Conservation (phyloP, 2,329 filamentous ascomycete species). For the Venturia aucupariae region DNA sequence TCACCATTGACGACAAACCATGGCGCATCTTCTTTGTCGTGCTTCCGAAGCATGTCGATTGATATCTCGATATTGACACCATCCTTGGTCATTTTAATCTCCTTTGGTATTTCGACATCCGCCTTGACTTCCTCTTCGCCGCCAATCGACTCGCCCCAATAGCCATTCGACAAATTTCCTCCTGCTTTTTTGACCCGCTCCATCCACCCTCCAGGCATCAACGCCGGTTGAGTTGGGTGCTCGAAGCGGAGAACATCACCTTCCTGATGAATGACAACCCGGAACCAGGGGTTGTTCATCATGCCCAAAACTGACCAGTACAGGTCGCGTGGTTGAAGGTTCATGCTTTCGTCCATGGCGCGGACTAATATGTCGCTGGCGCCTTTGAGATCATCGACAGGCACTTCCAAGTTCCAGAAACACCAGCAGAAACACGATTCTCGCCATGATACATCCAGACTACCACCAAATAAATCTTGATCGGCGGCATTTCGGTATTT, state of each 20-base stretch:
- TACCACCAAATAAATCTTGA: constrained; percentile 64
- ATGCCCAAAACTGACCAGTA: constrained; percentile 93
- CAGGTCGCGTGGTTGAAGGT: constrained; percentile 81
- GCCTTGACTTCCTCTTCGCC: constrained; percentile 34
- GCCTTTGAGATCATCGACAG: constrained; percentile 49
- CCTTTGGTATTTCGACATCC: constrained; percentile 39
- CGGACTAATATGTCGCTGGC: constrained; percentile 70
- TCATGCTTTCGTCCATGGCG: constrained; percentile 85
- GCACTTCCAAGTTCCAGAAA: constrained; percentile 72
- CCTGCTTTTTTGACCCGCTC: constrained; percentile 76
- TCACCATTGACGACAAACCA: constrained; percentile 88
- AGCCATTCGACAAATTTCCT: constrained; percentile 69
- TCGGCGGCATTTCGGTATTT: constrained; percentile 59
- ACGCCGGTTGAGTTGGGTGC: constrained; percentile 74
- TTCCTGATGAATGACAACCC: constrained; percentile 66
- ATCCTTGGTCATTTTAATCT: constrained; percentile 70
- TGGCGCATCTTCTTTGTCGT: constrained; percentile 55
- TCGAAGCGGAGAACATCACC: constrained; percentile 62
- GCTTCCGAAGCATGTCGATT: constrained; percentile 61
- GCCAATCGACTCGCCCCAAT: constrained; percentile 67
- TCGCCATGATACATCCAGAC: constrained; percentile 70
- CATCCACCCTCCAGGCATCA: constrained; percentile 85
- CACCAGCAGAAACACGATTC: constrained; percentile 86
- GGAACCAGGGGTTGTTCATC: constrained; percentile 97
- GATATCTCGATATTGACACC: constrained; percentile 54